These are phyloP conservation scores for Blepharisma japonicum DNA, from an alignment of 73 alveolate species.

Conservation along the genomic window DNA sequence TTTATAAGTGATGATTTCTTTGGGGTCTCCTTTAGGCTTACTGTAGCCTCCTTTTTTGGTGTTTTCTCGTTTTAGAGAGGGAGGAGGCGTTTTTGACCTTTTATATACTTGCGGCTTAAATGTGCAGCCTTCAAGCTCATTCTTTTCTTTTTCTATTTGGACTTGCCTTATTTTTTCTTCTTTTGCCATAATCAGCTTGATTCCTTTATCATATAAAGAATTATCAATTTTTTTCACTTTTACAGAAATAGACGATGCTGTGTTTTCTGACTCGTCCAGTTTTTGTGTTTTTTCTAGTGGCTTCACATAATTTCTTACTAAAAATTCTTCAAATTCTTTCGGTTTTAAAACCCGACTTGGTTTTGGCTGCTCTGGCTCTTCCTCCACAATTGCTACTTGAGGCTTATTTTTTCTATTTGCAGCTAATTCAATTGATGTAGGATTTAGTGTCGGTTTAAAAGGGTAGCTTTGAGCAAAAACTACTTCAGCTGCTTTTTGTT, in stretches of 20 bases:
- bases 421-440: background rate
- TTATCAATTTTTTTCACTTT: background rate
- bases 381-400: background rate
- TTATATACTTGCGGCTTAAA: background rate
- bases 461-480: background rate
- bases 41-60: background rate
- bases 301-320: background rate
- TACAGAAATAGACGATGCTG: background rate
- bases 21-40: too few species aligned
- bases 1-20: too few species aligned
- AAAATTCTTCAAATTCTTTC: background rate
- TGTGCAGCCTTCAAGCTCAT: constrained; percentile 26
- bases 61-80: background rate
- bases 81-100: constrained; percentile 27
- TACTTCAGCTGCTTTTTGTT: constrained; percentile 24
- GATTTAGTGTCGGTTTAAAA: constrained; percentile 6
- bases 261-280: background rate
- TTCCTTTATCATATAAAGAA: constrained; percentile 14
- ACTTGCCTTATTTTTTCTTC: constrained; percentile 7
- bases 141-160: background rate
- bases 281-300: background rate
- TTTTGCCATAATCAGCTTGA: constrained; percentile 1
- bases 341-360: constrained; percentile 24
- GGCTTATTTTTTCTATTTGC: background rate
- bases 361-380: background rate